Base-by-base conservation (phyloP, 306 rosid genomes). In the Trichosanthes truncata region DNA sequence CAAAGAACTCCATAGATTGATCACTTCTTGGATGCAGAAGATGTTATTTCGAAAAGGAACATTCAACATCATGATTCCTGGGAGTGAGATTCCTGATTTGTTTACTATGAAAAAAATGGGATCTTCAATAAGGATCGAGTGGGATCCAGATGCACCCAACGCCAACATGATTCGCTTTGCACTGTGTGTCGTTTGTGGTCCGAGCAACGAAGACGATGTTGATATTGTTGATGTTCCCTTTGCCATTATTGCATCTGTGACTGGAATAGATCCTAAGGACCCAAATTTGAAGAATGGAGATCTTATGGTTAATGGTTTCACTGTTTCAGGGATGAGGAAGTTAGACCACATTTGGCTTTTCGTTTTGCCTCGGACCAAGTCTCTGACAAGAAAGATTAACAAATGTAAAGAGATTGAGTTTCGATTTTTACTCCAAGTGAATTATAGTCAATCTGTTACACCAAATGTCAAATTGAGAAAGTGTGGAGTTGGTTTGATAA, bases 71-170 rank as follows among this genome's bases (percentile, higher is more conserved):
- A 12, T 65, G 49, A 55, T 23, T 2, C 78, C 81, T 0, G 73
- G 78, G 29, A 77, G 69, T 7, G 57, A 46, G 57, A 55, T 82
- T 29, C 60, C 84, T 0, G 72, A 82, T 21, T 77, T 78, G 78
- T 82, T 82, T 46, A 72, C 84, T 3, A 15, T 7, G 0, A 81
- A 23, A 20, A 43, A 45, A 77, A 65, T 4, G 52, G 81, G 71
- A 43, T 38, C 61, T 35, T 77, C 55, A 0, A 9, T 81, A 40
- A 9, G 13, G 11, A 4, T 29, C 14, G 46, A 81, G 35, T 67
- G 77, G 35, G 76, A 68, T 26, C 33, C 0, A 5, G 1, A 25
- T 4, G 9, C n/a, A 1, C 48, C 52, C 6, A 59, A 59, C 3
- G 4, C 29, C 57, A n/a, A 7, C 26, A 65, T 38, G 67, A n/a